These are phyloP conservation scores for Oryza coarctata DNA, from an alignment of 176 grass and related monocot species.

Conservation along the genomic window DNA sequence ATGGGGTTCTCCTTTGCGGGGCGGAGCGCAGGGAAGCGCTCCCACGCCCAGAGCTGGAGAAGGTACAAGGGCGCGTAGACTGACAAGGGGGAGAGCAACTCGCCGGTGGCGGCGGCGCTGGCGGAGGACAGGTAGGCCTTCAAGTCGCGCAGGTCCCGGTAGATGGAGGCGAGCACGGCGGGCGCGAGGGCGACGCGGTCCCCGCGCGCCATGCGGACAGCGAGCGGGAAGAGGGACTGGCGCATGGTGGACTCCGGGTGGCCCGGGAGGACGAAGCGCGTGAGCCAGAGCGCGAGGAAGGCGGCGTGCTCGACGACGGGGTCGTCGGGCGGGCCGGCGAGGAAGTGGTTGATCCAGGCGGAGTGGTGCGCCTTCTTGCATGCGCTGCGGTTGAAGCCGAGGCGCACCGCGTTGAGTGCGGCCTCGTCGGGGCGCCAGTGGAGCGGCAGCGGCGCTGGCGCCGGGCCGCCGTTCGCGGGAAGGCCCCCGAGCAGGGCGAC, in stretches of 20 bases:
- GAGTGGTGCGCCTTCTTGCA: constrained; percentile 96
- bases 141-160: constrained; percentile 71
- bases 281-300: constrained; percentile 87
- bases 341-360: constrained; percentile 84
- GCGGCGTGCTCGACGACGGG: constrained; percentile 65
- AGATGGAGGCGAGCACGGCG: constrained; percentile 68
- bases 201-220: constrained; percentile 63
- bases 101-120: neutral
- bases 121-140: constrained; percentile 52
- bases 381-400: constrained; percentile 71
- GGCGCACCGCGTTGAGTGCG: constrained; percentile 60
- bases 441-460: constrained; percentile 41
- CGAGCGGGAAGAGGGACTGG: constrained; percentile 76
- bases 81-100: constrained; percentile 42
- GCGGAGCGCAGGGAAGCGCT: constrained; percentile 63
- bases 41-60: constrained; percentile 85
- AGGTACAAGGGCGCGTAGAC: constrained; percentile 72
- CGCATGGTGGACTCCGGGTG: constrained; percentile 85
- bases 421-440: constrained; percentile 60
- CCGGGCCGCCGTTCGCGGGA: constrained; percentile 51
- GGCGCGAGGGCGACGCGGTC: constrained; percentile 69
- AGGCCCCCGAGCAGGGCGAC: constrained; percentile 57
- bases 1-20: constrained; percentile 43
- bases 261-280: constrained; percentile 69
- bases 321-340: constrained; percentile 40